Conservation (phyloP, 768 basidiomycete genomes). For the Mycena epipterygia region DNA sequence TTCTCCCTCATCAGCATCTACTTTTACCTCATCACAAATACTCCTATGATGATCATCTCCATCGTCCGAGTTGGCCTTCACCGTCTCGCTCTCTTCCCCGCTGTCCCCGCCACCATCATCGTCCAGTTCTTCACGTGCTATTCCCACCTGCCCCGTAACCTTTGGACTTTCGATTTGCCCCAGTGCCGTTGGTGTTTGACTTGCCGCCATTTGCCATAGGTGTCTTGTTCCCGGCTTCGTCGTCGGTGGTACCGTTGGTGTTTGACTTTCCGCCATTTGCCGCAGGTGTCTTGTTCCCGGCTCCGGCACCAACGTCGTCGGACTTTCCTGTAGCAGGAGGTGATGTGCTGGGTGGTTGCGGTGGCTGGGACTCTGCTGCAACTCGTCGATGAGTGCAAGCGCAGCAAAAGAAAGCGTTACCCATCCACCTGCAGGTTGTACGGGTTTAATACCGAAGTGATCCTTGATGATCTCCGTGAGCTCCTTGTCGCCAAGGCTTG, state of each 20-base stretch:
- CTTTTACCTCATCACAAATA: conserved; percentile 33
- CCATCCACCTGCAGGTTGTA: conserved; percentile 51
- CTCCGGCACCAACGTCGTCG: conserved; percentile 30
- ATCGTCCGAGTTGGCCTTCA: conserved; percentile 11
- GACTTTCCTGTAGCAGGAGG: conserved; percentile 6
- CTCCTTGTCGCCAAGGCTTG: conserved; percentile 32
- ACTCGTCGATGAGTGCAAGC: conserved; percentile 31
- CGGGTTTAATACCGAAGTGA: conserved; percentile 45
- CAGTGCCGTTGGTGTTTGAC: conserved; percentile 24
- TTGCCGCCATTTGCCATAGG: conserved; percentile 21
- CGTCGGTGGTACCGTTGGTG: conserved; percentile 11
- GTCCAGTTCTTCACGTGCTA: conserved; percentile 27
- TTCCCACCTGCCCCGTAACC: conserved; percentile 26
- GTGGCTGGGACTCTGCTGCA: conserved; percentile 31
- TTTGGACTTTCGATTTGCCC: conserved; percentile 30
- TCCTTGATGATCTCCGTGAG: conserved; percentile 50
- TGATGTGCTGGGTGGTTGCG: background rate
- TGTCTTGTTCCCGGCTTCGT: conserved; percentile 32
- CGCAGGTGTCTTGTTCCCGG: conserved; percentile 35
- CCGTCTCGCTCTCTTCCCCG: conserved; percentile 25
- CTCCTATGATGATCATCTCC: conserved; percentile 25
- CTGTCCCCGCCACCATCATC: conserved; percentile 27
- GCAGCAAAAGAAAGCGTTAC: conserved; percentile 41
- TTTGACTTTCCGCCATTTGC: conserved; percentile 27
- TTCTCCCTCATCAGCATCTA: conserved; percentile 1